Evolutionary conservation across 768 basidiomycete genomes (phyloP), one percentile per base, ranked within the genome.

Genomic region (Boletus sensibilis): DNA sequence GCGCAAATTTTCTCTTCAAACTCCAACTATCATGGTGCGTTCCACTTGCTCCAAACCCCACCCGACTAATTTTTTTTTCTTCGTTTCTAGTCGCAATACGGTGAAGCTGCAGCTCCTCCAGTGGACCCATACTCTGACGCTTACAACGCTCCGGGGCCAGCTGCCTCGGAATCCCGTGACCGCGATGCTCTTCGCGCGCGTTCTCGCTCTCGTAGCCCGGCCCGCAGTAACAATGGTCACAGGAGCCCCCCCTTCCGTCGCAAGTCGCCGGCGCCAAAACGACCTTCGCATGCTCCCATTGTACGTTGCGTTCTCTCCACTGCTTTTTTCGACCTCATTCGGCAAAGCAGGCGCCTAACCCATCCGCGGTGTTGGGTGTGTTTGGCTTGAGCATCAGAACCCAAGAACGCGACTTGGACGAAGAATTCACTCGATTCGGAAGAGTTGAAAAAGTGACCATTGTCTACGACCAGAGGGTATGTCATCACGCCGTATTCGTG

Each of bases 301-400:
- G 88, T 90, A 70, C 58, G 88, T 84, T 56, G 16, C 0, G 5
- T 16, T 46, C 38, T 60, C 35, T 57, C 18, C 10, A n/a, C 34
- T 27, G 7, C 45, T n/a, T 55, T 56, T 52, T 47, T 58, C 40
- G 62, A 50, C 53, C 76, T 81, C 59, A 82, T 70, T 55, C 62
- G 41, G 68, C 70, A 60, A 72, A 79, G 78, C 82, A 92, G 90
- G 89, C 88, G 63, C 92, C 92, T 47, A 88, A 87, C 71, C 90
- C 94, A 21, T 88, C 90, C 64, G 87, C 81, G 58, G 94, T 96
- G 33, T 80, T 99, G 58, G 96, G 96, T 55, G 94, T 98, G n/a
- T 99, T 98, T 63, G 96, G 96, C n/a, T 76, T 98, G 40, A 95
- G 93, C 64, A 96, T 99, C 54, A 85, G 95, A 52, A 98, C 96